These are phyloP conservation scores for Candida pseudofarinosa DNA, from an alignment of 805 yeast genomes.

Conservation along the genomic window DNA sequence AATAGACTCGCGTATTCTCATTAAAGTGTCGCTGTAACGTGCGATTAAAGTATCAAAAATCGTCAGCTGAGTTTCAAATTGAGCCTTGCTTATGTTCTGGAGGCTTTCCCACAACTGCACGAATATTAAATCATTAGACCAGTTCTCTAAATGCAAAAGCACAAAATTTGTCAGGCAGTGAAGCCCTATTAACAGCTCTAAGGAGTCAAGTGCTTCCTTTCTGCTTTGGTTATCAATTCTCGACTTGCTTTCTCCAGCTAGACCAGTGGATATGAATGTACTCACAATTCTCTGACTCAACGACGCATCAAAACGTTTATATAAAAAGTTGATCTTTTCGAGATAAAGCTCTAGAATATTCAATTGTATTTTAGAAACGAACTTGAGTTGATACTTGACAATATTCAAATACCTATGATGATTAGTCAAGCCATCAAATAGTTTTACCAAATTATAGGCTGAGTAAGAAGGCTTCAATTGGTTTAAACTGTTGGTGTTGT, in stretches of 20 bases:
- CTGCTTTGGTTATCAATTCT: conserved; percentile 16
- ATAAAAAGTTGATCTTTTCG: conserved; percentile 36
- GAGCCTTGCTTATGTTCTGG: conserved; percentile 14
- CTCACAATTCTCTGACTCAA: conserved; percentile 28
- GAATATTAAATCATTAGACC: conserved; percentile 38
- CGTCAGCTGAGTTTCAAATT: conserved; percentile 15
- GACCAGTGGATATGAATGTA: conserved; percentile 32
- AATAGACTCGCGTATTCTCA: conserved; percentile 17
- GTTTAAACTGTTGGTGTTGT: not conserved
- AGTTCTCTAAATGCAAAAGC: conserved; percentile 24
- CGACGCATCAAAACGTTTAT: conserved; percentile 40
- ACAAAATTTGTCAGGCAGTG: conserved; percentile 34
- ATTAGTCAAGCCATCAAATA: conserved; percentile 53
- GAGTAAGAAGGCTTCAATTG: conserved; percentile 54
- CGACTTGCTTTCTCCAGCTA: conserved; percentile 27
- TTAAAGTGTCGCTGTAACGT: conserved; percentile 19
- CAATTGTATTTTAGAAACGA: conserved; percentile 56
- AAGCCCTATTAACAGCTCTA: conserved; percentile 26
- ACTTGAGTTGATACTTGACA: conserved; percentile 51
- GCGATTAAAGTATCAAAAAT: conserved; percentile 26
- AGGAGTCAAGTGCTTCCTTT: conserved; percentile 20
- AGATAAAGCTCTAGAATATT: conserved; percentile 51
- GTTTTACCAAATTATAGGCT: conserved; percentile 51
- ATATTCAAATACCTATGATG: conserved; percentile 50
- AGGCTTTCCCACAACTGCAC: conserved; percentile 38